Percentiles rank a stretch among this genome's conserved stretches.
phyloP scores from a whole-genome alignment of 2,329 filamentous ascomycete genomes.

The Colletotrichum sp. region DNA sequence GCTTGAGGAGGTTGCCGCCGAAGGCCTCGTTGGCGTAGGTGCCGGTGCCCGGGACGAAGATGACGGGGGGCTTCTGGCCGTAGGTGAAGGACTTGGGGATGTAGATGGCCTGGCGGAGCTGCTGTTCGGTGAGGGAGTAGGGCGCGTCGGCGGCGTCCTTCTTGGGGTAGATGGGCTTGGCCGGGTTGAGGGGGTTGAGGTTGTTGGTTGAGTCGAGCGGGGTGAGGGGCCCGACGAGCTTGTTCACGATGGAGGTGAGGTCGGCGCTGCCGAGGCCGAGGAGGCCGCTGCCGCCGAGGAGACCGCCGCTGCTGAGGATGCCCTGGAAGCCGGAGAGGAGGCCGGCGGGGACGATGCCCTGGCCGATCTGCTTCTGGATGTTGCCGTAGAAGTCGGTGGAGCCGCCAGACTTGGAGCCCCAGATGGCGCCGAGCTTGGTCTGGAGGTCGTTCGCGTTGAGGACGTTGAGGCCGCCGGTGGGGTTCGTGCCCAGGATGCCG shows the following conservation, averaged over 20 bases:
- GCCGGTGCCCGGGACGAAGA: slow-evolving; percentile 60
- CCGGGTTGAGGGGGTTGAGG: slow-evolving; percentile 1
- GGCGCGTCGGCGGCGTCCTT: slow-evolving; percentile 45
- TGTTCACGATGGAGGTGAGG: not conserved
- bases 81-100: slow-evolving; percentile 54
- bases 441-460: not conserved
- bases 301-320: not conserved
- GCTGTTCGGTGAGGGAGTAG: slow-evolving; percentile 50
- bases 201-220: not conserved
- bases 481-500: not conserved
- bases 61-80: slow-evolving; percentile 49
- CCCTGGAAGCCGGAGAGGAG: slow-evolving; percentile 2
- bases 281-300: not conserved
- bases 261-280: not conserved
- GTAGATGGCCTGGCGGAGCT: slow-evolving; percentile 55
- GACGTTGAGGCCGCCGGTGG: not conserved
- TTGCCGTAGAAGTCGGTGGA: slow-evolving; percentile 2
- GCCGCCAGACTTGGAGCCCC: not conserved
- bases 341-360: not conserved
- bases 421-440: slow-evolving; percentile 2
- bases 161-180: slow-evolving; percentile 37
- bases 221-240: not conserved
- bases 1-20: slow-evolving; percentile 51
- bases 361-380: slow-evolving; percentile 2
- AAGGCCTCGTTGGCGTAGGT: slow-evolving; percentile 50